Conservation (phyloP, 2,329 filamentous ascomycete species). For the Lasiodiplodia gonubiensis region DNA sequence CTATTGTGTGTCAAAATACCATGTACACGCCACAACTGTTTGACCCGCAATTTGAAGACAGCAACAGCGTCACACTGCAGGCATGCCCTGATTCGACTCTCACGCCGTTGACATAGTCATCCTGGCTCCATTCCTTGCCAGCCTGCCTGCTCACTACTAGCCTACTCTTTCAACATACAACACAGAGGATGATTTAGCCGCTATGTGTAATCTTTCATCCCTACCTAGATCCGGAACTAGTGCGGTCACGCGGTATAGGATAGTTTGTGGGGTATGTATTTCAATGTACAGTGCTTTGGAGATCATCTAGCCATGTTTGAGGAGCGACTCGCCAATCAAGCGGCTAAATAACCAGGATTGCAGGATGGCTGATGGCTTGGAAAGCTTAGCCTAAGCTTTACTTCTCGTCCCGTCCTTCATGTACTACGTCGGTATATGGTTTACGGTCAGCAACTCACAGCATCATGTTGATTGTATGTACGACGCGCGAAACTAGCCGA, state of each 20-base stretch:
- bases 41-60: not conserved
- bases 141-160: not conserved
- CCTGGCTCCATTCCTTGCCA: not conserved
- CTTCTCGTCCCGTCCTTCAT: not conserved
- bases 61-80: not conserved
- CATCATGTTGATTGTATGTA: not conserved
- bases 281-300: not conserved
- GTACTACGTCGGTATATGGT: not conserved
- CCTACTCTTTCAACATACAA: not conserved
- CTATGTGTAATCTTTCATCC: not conserved
- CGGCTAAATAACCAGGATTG: not conserved
- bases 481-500: not conserved
- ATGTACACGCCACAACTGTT: not conserved
- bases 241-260: not conserved
- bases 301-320: constrained; percentile 3
- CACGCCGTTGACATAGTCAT: not conserved
- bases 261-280: not conserved
- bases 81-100: not conserved
- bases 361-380: not conserved
- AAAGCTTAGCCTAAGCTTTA: constrained; percentile 18
- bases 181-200: not conserved
- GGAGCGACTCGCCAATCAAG: not conserved
- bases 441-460: not conserved
- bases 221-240: not conserved
- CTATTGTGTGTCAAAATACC: not conserved